Conservation (phyloP, 768 basidiomycete genomes). For the Rhizopogon vulgaris region DNA sequence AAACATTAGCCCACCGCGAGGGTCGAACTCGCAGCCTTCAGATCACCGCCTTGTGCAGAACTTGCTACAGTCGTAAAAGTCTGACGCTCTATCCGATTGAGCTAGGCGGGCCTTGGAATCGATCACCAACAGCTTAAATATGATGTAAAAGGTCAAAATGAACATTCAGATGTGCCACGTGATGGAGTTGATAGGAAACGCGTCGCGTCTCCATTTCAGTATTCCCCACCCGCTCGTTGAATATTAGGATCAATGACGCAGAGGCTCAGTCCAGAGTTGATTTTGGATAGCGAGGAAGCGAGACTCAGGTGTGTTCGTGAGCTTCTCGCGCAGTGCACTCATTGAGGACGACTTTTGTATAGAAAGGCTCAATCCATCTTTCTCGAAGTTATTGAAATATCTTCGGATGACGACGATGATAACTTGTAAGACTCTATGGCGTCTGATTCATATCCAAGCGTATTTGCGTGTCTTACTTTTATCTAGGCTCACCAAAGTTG, state of each 20-base stretch:
- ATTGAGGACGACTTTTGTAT: not conserved
- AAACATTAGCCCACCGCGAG: slow-evolving; percentile 50
- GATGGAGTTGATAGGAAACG: not conserved
- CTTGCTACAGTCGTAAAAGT: slow-evolving; percentile 39
- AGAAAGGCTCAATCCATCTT: slow-evolving; percentile 1
- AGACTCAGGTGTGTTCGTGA: slow-evolving; percentile 23
- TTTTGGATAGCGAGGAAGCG: slow-evolving; percentile 49
- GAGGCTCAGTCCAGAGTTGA: slow-evolving; percentile 22
- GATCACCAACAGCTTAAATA: not conserved
- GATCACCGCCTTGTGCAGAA: slow-evolving; percentile 33
- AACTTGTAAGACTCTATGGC: slow-evolving; percentile 21
- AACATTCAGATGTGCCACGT: not conserved
- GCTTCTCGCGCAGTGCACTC: not conserved
- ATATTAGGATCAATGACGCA: not conserved
- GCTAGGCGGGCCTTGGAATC: slow-evolving; percentile 36
- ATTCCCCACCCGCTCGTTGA: not conserved
- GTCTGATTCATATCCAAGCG: slow-evolving; percentile 11
- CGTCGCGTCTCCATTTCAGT: not conserved
- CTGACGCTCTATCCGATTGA: slow-evolving; percentile 50
- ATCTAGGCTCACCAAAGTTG: not conserved
- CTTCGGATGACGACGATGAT: slow-evolving; percentile 38
- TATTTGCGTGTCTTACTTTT: not conserved
- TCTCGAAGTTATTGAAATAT: slow-evolving; percentile 47
- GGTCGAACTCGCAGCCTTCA: slow-evolving; percentile 56
- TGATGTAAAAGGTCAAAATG: too few species aligned